Percentiles rank a stretch among this genome's conserved stretches.
These are phyloP conservation scores for Noccaea bulbosa DNA, from an alignment of 345 rosid genomes.

Conservation along the genomic window DNA sequence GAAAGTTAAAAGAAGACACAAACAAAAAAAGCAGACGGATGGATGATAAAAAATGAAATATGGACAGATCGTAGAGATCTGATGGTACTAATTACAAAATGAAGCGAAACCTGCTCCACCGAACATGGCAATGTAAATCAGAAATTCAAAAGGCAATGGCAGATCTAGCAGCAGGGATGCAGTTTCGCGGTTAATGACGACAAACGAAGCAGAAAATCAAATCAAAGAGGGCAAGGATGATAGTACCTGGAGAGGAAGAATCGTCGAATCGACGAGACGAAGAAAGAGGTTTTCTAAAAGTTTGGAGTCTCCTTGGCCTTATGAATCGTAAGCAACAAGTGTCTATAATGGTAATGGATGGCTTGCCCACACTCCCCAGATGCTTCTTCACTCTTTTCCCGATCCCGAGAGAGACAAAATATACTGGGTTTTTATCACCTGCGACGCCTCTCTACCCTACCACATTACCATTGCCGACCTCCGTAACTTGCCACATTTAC, in stretches of 20 bases:
- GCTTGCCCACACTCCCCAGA: constrained; percentile 23
- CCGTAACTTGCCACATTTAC: not conserved
- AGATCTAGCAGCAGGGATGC: constrained; percentile 26
- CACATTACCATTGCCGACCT: constrained; percentile 9
- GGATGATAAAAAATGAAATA: constrained; percentile 4
- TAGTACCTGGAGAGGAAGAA: constrained; percentile 37
- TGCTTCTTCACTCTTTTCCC: constrained; percentile 34
- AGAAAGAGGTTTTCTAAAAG: constrained; percentile 14
- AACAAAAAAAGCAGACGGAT: not conserved
- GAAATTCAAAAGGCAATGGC: constrained; percentile 28
- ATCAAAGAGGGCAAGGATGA: not conserved
- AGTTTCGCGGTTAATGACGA: not conserved
- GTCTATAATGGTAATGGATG: not conserved
- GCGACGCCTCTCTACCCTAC: constrained; percentile 9
- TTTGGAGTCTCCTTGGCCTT: not conserved
- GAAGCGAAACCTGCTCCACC: not conserved
- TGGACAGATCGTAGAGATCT: constrained; percentile 25
- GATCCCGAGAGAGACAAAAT: constrained; percentile 3
- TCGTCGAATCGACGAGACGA: constrained; percentile 30
- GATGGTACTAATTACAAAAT: not conserved
- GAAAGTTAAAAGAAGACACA: not conserved
- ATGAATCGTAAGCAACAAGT: not conserved
- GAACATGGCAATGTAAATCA: constrained; percentile 16
- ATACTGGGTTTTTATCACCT: constrained; percentile 29
- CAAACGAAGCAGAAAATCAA: not conserved